Conservation (phyloP, 2,329 filamentous ascomycete genomes). For the Claviceps sp. region DNA sequence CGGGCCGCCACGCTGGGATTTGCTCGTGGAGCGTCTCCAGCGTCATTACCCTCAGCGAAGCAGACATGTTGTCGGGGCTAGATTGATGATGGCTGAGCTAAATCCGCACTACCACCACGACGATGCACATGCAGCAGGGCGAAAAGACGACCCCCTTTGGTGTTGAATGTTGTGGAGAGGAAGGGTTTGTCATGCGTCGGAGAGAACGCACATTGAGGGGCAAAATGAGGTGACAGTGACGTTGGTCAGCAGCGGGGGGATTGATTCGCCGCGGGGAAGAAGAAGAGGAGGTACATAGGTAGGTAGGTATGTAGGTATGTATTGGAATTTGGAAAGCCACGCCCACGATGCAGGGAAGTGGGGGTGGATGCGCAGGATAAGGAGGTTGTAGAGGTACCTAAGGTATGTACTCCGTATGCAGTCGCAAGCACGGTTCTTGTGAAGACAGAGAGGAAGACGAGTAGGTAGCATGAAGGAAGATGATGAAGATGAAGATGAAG, state of each 20-base stretch:
- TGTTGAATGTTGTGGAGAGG: too few species aligned
- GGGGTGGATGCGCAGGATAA: not conserved
- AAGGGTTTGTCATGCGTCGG: not conserved
- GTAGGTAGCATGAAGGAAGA: not conserved
- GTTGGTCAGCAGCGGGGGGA: not conserved
- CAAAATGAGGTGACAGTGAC: not conserved
- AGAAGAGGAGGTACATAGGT: too few species aligned
- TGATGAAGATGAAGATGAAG: not conserved
- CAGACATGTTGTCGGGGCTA: conserved; percentile 13
- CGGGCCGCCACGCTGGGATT: conserved; percentile 34
- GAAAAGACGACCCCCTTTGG: not conserved
- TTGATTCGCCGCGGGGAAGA: not conserved
- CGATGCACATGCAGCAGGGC: not conserved
- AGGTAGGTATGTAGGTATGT: too few species aligned
- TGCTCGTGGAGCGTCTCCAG: conserved; percentile 36
- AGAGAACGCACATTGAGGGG: too few species aligned
- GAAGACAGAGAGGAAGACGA: too few species aligned
- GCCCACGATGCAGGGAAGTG: not conserved
- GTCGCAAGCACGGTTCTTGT: too few species aligned
- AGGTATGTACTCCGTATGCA: too few species aligned
- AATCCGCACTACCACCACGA: not conserved
- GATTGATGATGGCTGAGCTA: too few species aligned
- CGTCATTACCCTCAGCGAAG: conserved; percentile 29
- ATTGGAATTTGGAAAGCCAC: not conserved
- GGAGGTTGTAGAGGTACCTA: too few species aligned